Evolutionary conservation across 371 early-diverging fungal genomes (phyloP), one percentile per base, ranked within the genome.

Genomic region (Mortierella sp.): DNA sequence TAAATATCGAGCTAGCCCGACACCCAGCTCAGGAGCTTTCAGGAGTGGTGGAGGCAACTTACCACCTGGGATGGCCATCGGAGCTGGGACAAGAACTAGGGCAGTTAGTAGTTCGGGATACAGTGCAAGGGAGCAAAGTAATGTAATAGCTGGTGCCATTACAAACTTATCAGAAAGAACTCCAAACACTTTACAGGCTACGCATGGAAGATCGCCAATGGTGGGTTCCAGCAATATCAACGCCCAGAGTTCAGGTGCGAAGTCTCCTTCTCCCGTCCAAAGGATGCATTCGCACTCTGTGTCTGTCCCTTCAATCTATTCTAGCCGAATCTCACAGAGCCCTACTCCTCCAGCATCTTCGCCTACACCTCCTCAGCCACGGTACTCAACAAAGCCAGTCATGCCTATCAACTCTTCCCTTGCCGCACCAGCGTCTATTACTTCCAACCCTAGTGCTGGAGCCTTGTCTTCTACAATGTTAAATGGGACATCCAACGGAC

Each of bases 231-330:
- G 19, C 72, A 19, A 16, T 32, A 36, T 16, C 47, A 55, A 7
- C 64, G 67, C 19, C 52, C 4, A 22, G 50, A 24, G n/a, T 33
- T 21, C 47, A n/a, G 53, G 22, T 16, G 32, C 71, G 40, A 66
- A 71, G 59, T n/a, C 77, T 7, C 22, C 72, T n/a, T 45, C 77
- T 6, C 65, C 77, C 15, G 57, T 24, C 10, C 28, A 66, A 57
- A 53, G 72, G 72, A 77, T 57, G 15, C 77, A 77, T 16, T 72
- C 77, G 9, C 69, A 77, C 38, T 69, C 77, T n/a, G 58, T 68
- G 21, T 77, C 77, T 6, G 72, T 69, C 11, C 77, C 72, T 13
- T 60, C 77, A 11, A 68, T 60, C 13, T 58, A 63, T 45, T 47
- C 69, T 24, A 63, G 52, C 43, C 58, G 38, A 19, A 19, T 63